Base-by-base conservation (phyloP, 192 early-diverging fungal genomes). In the Gaertneriomyces semiglobifer region DNA sequence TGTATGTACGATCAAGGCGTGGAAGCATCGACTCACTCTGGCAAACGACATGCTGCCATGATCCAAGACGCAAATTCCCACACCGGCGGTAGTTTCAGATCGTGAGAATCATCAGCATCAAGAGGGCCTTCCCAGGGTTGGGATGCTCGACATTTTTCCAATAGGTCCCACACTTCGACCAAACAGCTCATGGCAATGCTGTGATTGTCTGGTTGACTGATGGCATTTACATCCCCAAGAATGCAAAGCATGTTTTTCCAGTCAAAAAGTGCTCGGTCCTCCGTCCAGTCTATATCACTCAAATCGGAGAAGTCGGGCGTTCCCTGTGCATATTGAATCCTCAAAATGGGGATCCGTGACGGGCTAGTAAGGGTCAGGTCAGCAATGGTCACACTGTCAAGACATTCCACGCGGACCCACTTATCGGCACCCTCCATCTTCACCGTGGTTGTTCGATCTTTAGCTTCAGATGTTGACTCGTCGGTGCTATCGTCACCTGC, bases 181-280 rank as follows among this genome's bases (percentile, higher is more conserved):
- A 90, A 54, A 55, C 86, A 89, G 14, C 73, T 69, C 58, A 92
- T 86, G 4, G 86, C 84, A 33, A 82, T 80, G 5, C 82, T 74
- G 68, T 91, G 81, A 33, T 82, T 87, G 16, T 76, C 65, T 7
- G 88, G 80, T n/a, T 18, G 25, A 33, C 25, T 33, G 33, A 93
- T 89, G 8, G 77, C 53, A 57, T 92, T 92, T 5, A 90, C 48
- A 61, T 92, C 86, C 0, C 92, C 92, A 38, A 93, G 55, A 6
- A 86, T 71, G 69, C 88, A 89, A 11, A 94, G 60, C 60, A 92
- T 76, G 58, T 92, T 92, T 54, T 92, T 92, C 92, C 92, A 94
- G 6, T 84, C 53, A 5, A 66, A 69, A 5, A 87, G 66, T 4
- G 80, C 75, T 16, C 51, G 53, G 40, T 73, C 72, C 0, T 62